These are phyloP conservation scores for Caryocar brasiliense DNA, from an alignment of 441 rosid species.

Conservation along the genomic window DNA sequence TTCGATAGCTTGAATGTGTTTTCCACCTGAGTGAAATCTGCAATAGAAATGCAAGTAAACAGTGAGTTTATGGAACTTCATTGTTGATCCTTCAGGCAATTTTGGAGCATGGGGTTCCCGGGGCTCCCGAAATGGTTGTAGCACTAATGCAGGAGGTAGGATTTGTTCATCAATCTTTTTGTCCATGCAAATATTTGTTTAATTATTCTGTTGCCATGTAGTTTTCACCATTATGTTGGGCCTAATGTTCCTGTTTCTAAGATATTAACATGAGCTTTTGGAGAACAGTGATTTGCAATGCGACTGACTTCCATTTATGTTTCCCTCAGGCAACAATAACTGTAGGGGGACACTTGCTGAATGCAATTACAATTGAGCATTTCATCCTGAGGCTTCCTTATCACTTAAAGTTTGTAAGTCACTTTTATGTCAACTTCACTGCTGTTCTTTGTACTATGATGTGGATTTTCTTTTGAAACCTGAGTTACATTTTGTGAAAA, in stretches of 20 bases:
- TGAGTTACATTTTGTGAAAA: too few relatives aligned
- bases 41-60: not conserved
- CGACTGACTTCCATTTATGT: not conserved
- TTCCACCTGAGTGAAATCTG: too few relatives aligned
- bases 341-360: slow-evolving; percentile 63
- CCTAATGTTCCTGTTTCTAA: not conserved
- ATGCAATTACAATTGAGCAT: slow-evolving; percentile 72
- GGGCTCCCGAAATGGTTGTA: slow-evolving; percentile 60
- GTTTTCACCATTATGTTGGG: not conserved
- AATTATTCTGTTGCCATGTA: not conserved
- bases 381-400: slow-evolving; percentile 79
- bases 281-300: not conserved
- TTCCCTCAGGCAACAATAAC: slow-evolving; percentile 54
- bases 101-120: slow-evolving; percentile 68
- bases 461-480: too few relatives aligned
- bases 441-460: not conserved
- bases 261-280: not conserved
- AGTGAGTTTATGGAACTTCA: not conserved
- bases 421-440: not conserved
- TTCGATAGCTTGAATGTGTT: too few relatives aligned
- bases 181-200: not conserved
- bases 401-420: slow-evolving; percentile 69
- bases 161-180: not conserved
- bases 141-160: slow-evolving; percentile 73
- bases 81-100: slow-evolving; percentile 34